Evolutionary conservation across 2,329 filamentous ascomycete genomes (phyloP).

Genomic region (Rhynchosporium secalis): DNA sequence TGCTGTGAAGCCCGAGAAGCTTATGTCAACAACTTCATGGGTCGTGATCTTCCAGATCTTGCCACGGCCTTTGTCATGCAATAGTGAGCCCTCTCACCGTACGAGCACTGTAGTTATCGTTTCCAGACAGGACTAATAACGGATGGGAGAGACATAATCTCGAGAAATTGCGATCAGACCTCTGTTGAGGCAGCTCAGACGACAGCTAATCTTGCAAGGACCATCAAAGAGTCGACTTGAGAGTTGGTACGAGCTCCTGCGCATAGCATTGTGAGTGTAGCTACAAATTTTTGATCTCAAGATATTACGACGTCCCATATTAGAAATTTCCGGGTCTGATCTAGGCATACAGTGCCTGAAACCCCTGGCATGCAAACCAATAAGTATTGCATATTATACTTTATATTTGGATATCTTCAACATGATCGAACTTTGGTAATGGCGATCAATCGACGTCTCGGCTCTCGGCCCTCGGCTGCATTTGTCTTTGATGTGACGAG

Average conservation of each 20-base stretch:
- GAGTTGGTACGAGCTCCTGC: neutral
- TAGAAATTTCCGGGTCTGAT: no score
- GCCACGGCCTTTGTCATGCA: neutral
- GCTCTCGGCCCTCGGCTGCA: neutral
- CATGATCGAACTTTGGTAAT: neutral
- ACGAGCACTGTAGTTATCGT: no score
- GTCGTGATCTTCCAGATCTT: neutral
- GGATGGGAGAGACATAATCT: neutral
- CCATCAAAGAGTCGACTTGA: no score
- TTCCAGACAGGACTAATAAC: neutral
- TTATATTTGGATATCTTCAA: neutral
- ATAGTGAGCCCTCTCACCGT: neutral
- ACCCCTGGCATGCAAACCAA: no score
- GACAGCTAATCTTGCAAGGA: neutral
- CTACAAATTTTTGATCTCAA: no score
- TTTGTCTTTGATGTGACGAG: neutral
- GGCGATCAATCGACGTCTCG: neutral
- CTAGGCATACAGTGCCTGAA: no score
- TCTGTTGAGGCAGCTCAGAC: neutral
- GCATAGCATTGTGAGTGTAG: neutral
- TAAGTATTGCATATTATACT: no score
- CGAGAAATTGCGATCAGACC: neutral
- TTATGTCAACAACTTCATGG: neutral
- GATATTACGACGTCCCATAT: no score
- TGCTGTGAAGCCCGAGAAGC: neutral